Evolutionary conservation across 2,329 filamentous ascomycete species (phyloP), one percentile per base, ranked within the genome.

Genomic region (Penicillium sp.): DNA sequence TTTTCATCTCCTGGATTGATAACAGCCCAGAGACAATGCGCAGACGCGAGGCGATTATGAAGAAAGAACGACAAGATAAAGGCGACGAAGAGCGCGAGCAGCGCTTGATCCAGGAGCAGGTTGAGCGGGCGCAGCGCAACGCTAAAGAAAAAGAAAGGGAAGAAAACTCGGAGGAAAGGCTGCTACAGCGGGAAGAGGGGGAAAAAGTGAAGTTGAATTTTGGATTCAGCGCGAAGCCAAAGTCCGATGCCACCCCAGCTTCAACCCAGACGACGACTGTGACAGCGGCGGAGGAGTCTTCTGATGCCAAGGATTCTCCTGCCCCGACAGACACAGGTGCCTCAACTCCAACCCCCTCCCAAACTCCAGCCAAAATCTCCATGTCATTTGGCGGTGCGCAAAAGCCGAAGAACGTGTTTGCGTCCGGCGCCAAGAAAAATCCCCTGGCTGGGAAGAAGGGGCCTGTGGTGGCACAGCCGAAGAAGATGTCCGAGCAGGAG

Each of bases 61-160:
- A 89, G 73, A 94, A 92, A 76, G 93, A 97, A 75, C 85, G 90
- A 58, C 88, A 93, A 76, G 93, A 97, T 70, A 91, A 91, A 68
- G 92, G 93, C 2, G 93, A 97, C 68, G 94, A 98, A 74, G 91
- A 96, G 78, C 80, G 92, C 52, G 93, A 98, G 78, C 89, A 94
- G 77, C 87, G 85, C 72, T 83, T 93, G 80, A 88, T 99, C 48
- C 84, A 85, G 70, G 90, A 92, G 72, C 95, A 98, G 82, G 91
- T 98, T 52, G 86, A 87, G 74, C 83, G 90, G 60, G 93, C 93
- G 2, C 84, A 87, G 69, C 84, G 83, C 63, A 84, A 85, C 53
- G 85, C 83, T 3, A 82, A 43, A 2, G 59, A 61, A 3, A 56
- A 84, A 58, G 77, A 76, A 22, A 78, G 75, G 25, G 77, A 74